Conservation (phyloP, 345 rosid genomes). For the Aquilaria sinensis region DNA sequence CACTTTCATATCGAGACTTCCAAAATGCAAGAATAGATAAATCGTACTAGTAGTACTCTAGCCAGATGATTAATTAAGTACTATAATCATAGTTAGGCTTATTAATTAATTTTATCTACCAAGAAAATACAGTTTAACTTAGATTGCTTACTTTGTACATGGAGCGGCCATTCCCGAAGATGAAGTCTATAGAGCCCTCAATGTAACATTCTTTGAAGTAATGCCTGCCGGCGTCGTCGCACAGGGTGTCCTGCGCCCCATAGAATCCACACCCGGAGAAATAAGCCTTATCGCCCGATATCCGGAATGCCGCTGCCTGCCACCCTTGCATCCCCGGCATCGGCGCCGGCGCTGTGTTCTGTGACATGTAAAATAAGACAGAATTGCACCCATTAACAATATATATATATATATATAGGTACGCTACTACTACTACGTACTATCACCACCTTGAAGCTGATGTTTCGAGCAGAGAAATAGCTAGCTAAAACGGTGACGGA, state of each 20-base stretch:
- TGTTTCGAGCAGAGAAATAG: slow-evolving; percentile 80
- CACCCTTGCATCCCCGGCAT: slow-evolving; percentile 90
- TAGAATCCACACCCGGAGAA: slow-evolving; percentile 89
- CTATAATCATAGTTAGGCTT: too few species aligned
- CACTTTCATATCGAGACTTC: too few species aligned
- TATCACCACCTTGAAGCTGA: slow-evolving; percentile 73
- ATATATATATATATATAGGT: neutral
- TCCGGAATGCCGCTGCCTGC: slow-evolving; percentile 93
- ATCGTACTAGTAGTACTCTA: too few species aligned
- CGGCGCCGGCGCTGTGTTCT: slow-evolving; percentile 97
- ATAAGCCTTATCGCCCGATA: slow-evolving; percentile 90
- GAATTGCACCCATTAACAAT: neutral
- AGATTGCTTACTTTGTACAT: slow-evolving; percentile 63
- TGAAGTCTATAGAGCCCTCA: slow-evolving; percentile 92
- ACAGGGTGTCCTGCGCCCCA: slow-evolving; percentile 91
- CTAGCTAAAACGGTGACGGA: slow-evolving; percentile 84
- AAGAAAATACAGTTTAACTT: neutral
- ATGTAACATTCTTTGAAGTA: slow-evolving; percentile 90
- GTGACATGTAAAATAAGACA: neutral
- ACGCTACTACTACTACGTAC: neutral
- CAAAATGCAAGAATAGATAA: too few species aligned
- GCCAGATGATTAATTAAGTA: too few species aligned
- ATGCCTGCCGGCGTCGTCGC: slow-evolving; percentile 93
- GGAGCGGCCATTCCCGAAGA: slow-evolving; percentile 93
- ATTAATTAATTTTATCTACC: neutral